Percentiles rank a stretch among this genome's conserved stretches.
Evolutionary conservation across 768 basidiomycete species (phyloP).

Genomic region (Macrolepiota fuliginosa): DNA sequence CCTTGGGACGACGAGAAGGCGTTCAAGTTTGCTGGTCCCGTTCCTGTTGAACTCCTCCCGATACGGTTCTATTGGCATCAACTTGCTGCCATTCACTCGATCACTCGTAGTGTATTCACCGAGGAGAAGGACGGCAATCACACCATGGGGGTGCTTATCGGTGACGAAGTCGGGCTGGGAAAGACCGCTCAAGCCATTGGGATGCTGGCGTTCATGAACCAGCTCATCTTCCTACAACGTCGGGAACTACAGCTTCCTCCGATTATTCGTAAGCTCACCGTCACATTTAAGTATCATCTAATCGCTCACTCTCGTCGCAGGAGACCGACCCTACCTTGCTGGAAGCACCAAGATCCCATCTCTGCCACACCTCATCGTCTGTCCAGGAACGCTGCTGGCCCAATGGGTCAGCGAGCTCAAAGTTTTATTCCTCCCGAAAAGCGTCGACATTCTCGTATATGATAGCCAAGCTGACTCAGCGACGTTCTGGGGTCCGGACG

Average conservation of each 20-base stretch:
- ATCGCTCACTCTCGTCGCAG: neutral
- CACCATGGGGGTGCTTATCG: neutral
- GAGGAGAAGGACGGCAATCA: neutral
- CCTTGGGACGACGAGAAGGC: neutral
- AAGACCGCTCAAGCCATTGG: neutral
- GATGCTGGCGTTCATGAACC: neutral
- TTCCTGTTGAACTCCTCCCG: neutral
- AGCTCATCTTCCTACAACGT: neutral
- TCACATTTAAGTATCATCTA: neutral
- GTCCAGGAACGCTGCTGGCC: slow-evolving; percentile 19
- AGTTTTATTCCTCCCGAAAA: slow-evolving; percentile 10
- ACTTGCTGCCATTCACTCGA: neutral
- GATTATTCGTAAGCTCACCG: neutral
- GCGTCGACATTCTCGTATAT: slow-evolving; percentile 27
- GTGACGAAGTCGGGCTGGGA: neutral
- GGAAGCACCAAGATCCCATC: neutral
- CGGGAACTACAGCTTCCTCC: neutral
- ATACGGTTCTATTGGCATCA: neutral
- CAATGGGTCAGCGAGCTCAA: slow-evolving; percentile 24
- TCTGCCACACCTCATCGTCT: neutral
- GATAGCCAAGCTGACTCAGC: neutral
- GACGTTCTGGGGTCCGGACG: neutral
- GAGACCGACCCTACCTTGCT: neutral
- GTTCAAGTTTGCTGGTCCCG: neutral
- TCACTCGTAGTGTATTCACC: neutral